Base-by-base conservation (phyloP, 306 rosid genomes). In the Gastrolobium villosum region DNA sequence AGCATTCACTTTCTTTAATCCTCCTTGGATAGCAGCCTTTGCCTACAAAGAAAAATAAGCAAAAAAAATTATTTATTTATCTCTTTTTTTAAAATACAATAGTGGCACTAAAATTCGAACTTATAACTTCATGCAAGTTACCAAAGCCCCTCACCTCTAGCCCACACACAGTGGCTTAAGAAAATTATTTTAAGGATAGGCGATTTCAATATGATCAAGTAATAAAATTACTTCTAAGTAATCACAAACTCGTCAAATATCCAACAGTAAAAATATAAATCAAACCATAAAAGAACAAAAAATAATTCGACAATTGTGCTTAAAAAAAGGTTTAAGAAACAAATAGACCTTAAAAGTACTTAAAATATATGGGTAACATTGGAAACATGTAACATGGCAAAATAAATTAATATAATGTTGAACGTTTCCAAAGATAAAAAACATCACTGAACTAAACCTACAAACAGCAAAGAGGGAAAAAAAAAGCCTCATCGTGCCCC, bases 11-110 rank as follows among this genome's bases (percentile, higher is more conserved):
- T 84, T 91, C 85, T 79, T 90, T 52, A 68, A 65, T 67, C 93
- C 98, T 71, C 84, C 88, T 86, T 88, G 97, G 30, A 94, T 85
- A 60, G 97, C 97, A 66, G 94, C 98, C 84, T 82, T 94, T 72
- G 98, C 98, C 98, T 94, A 34, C 60, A 50, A 20, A 79, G 28
- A 41, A 74, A 50, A 56, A 44, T 55, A 11, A 8, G 67, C 40
- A 76, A 56, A n/a, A n/a, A n/a, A n/a, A n/a, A n/a, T n/a, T n/a
- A n/a, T n/a, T 20, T 20, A 20, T 20, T 20, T 20, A 20, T 20
- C 26, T 20, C 26, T 20, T 20, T 20, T 20, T 20, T 20, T 20
- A 20, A 20, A 20, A 20, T 20, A 20, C 26, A 20, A 20, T 20
- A 20, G 26, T 20, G 26, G 26, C 26, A 20, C 26, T 20, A 20